Base-by-base conservation (phyloP, 768 basidiomycete genomes). In the Leccinum variicolor region DNA sequence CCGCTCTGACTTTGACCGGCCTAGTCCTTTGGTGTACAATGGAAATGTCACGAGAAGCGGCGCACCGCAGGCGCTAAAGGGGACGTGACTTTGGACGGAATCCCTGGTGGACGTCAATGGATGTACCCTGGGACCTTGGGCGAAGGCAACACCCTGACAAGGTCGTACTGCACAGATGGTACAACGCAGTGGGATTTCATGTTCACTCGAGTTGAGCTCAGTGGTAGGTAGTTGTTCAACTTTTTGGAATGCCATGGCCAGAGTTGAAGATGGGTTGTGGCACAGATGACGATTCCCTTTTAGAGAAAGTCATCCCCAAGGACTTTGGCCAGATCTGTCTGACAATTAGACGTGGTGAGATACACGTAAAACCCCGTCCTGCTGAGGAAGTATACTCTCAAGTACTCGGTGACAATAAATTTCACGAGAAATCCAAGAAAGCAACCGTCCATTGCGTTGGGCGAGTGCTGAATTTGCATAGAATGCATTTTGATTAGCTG, bases 341-440 rank as follows among this genome's bases (percentile, higher is more conserved):
- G n/a, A 15, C 0, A 21, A 48, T 66, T 5, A 0, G 0, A 4
- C 53, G 48, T 31, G 68, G 68, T 23, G 2, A 17, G 11, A 2
- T 8, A 2, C 10, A 21, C 25, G 4, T 13, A 23, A 4, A 2
- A 14, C 19, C 1, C 23, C 33, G n/a, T 31, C 29, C 11, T 11
- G 29, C 2, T 3, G 0, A 0, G 9, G 7, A 6, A 3, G 5
- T 1, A 4, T 9, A 4, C 15, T 1, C 7, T 8, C 9, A 8
- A 21, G 26, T 31, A 11, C n/a, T 19, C 5, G 19, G n/a, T 34
- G 53, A 57, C n/a, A 55, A 49, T 4, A 62, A 19, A n/a, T 57
- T 58, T 3, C 68, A 70, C 19, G 64, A 67, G 49, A 60, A 48
- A 14, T 49, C 54, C 29, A 67, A 69, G 57, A 70, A 69, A 57